Evolutionary conservation across 352 stramenopile genomes (phyloP).

Genomic region (Globisporangium spinosum): DNA sequence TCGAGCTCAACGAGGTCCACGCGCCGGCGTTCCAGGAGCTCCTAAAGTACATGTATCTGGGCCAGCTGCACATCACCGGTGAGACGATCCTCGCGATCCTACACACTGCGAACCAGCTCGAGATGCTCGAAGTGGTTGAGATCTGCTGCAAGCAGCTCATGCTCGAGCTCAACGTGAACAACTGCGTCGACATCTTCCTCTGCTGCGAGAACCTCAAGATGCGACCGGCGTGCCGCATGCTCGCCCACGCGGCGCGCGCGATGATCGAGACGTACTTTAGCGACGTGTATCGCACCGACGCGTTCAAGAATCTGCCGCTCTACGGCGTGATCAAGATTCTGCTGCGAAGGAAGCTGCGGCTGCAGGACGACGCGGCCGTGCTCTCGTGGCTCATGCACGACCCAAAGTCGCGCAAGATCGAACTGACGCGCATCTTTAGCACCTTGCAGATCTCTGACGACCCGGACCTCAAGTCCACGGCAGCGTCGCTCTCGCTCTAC

Average conservation of each 20-base stretch:
- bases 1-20: slow-evolving; percentile 58
- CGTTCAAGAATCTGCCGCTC: slow-evolving; percentile 55
- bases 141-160: slow-evolving; percentile 74
- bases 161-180: slow-evolving; percentile 55
- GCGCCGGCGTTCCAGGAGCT: slow-evolving; percentile 42
- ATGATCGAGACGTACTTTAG: slow-evolving; percentile 68
- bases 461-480: slow-evolving; percentile 6
- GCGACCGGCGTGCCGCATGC: slow-evolving; percentile 37
- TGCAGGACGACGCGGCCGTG: slow-evolving; percentile 35
- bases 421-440: slow-evolving; percentile 24
- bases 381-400: slow-evolving; percentile 53
- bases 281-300: slow-evolving; percentile 48
- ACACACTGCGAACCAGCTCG: slow-evolving; percentile 62
- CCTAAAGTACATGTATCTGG: slow-evolving; percentile 67
- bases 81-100: slow-evolving; percentile 64
- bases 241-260: slow-evolving; percentile 49
- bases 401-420: slow-evolving; percentile 27
- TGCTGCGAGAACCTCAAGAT: slow-evolving; percentile 58
- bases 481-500: slow-evolving; percentile 16
- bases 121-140: slow-evolving; percentile 66
- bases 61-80: slow-evolving; percentile 45
- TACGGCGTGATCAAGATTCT: slow-evolving; percentile 39
- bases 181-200: slow-evolving; percentile 74
- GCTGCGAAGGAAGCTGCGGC: slow-evolving; percentile 27
- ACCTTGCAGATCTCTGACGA: slow-evolving; percentile 12